Evolutionary conservation across 2,329 filamentous ascomycete genomes (phyloP).

Genomic region (Teratosphaeria nubilosa): DNA sequence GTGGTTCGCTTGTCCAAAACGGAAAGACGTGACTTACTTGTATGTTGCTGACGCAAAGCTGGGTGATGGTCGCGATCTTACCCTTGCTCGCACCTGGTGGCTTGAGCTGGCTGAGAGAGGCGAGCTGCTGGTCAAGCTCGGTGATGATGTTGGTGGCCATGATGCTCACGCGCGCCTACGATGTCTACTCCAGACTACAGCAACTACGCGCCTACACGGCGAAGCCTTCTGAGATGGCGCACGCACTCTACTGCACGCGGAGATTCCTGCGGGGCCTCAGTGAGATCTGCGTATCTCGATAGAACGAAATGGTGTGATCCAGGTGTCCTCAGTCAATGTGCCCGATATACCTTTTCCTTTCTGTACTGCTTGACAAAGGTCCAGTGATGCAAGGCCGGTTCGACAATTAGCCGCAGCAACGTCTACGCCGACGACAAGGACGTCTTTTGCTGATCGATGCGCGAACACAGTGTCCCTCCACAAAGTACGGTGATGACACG

Average conservation of each 20-base stretch:
- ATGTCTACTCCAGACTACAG: background rate
- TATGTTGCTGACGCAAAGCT: conserved; percentile 78
- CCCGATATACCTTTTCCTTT: background rate
- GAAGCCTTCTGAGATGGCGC: background rate
- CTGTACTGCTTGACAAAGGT: background rate
- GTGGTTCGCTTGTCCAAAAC: background rate
- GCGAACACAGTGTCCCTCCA: background rate
- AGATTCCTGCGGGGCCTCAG: background rate
- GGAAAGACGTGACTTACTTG: conserved; percentile 51
- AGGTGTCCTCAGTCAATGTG: background rate
- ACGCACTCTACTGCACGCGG: background rate
- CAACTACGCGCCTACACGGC: background rate
- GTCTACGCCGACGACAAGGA: background rate
- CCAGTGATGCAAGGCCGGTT: background rate
- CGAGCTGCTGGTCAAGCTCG: conserved; percentile 81
- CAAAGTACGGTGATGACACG: background rate
- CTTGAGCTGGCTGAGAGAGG: conserved; percentile 84
- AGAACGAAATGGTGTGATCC: background rate
- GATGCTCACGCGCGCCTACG: conserved; percentile 7
- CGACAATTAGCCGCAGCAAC: background rate
- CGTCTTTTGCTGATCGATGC: background rate
- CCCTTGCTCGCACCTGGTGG: conserved; percentile 89
- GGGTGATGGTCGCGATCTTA: conserved; percentile 79
- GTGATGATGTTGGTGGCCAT: conserved; percentile 59
- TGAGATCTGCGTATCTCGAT: background rate